Base-by-base conservation (phyloP, 2,329 filamentous ascomycete species). In the Microdochium nivale region DNA sequence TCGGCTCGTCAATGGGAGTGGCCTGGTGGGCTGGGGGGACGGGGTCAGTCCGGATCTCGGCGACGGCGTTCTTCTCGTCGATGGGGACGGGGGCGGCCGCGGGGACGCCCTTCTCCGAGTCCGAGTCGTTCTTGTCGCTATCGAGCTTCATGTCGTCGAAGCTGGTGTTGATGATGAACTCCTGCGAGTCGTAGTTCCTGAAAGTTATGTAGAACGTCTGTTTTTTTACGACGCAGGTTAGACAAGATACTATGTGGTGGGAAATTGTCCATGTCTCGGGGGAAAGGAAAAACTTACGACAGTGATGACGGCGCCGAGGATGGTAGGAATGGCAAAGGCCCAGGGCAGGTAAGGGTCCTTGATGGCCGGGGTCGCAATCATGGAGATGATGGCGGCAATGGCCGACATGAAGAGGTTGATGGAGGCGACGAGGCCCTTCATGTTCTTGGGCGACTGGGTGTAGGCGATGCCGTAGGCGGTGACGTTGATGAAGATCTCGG, bases 361-460 rank as follows among this genome's bases (percentile, higher is more conserved):
- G 40, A 75, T 72, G 1, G 63, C 71, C 0, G 71, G 69, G 9
- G 70, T 61, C n/a, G 73, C 53, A 23, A 72, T 68, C 51, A 75
- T 81, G n/a, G 83, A 84, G 49, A 90, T 70, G 33, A 86, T 86
- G 27, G 83, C 75, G 1, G 83, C 81, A 58, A 90, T 75, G 52
- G 86, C 86, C 27, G 75, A 83, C 76, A 81, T 88, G 71, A 87
- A 84, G 37, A 89, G 75, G 62, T 83, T 83, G 60, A 90, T 73
- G 21, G 80, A 79, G 67, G 79, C 76, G 59, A 91, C 85, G n/a
- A 90, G 75, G 1, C 83, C 87, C 57, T 86, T 84, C 87, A 91
- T 91, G 72, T 89, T 90, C 61, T 79, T 81, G 25, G 87, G 87
- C 0, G 86, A 86, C 68, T 89, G 88, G 65, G 83, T 84, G 71